These are phyloP conservation scores for Endoconidiophora laricicola DNA, from an alignment of 2,329 filamentous ascomycete genomes.

Conservation along the genomic window DNA sequence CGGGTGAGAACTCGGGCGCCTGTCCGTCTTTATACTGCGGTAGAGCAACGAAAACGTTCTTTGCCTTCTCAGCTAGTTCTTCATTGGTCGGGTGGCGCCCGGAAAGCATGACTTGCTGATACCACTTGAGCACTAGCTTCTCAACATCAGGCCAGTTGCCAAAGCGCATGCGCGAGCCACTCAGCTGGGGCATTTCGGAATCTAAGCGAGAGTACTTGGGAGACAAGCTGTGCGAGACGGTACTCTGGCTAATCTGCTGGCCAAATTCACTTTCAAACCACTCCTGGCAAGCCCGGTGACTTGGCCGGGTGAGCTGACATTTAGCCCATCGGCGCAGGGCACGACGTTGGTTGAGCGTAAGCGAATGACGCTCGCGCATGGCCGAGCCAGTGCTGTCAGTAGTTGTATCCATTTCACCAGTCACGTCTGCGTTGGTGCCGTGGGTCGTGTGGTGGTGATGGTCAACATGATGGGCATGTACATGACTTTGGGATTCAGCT, in stretches of 20 bases:
- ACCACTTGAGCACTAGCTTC: slow-evolving; percentile 39
- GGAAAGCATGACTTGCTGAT: slow-evolving; percentile 32
- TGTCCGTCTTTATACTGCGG: slow-evolving; percentile 43
- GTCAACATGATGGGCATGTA: background rate
- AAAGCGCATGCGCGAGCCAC: slow-evolving; percentile 44
- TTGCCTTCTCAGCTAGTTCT: slow-evolving; percentile 45
- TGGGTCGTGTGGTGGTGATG: background rate
- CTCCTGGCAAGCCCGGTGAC: slow-evolving; percentile 45
- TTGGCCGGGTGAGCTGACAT: slow-evolving; percentile 37
- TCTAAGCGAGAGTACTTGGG: slow-evolving; percentile 46
- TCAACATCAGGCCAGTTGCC: slow-evolving; percentile 49
- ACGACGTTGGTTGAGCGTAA: slow-evolving; percentile 45
- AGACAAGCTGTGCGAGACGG: slow-evolving; percentile 44
- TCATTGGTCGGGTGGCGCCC: slow-evolving; percentile 45
- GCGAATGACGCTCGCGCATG: slow-evolving; percentile 36
- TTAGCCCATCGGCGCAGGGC: slow-evolving; percentile 44
- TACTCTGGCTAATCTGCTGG: slow-evolving; percentile 45
- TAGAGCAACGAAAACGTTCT: slow-evolving; percentile 39
- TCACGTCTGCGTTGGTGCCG: background rate
- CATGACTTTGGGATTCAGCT: background rate
- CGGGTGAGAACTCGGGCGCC: slow-evolving; percentile 45
- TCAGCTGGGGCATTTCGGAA: slow-evolving; percentile 40
- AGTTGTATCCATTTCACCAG: background rate
- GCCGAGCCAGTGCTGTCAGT: slow-evolving; percentile 12
- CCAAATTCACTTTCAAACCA: slow-evolving; percentile 43